phyloP scores from a whole-genome alignment of 78 protist species.

The Polysphondylium violaceum region DNA sequence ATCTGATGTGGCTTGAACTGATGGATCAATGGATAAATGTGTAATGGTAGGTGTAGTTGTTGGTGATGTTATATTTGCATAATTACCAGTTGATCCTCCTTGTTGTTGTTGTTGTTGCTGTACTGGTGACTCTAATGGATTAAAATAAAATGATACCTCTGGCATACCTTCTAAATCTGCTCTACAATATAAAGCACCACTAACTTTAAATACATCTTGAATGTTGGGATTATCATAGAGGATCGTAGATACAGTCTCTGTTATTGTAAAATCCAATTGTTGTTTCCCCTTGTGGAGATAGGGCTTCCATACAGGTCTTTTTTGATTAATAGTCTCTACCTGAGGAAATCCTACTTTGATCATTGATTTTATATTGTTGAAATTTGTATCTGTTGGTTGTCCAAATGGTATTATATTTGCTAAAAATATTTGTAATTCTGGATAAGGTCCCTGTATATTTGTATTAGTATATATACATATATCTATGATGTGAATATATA shows the following conservation, averaged over 20 bases:
- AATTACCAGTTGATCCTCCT: neutral
- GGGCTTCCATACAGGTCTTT: conserved; percentile 74
- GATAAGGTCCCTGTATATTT: conserved; percentile 63
- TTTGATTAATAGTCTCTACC: conserved; percentile 7
- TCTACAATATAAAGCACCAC: conserved; percentile 35
- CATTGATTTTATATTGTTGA: conserved; percentile 47
- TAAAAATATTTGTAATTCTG: conserved; percentile 68
- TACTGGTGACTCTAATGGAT: neutral
- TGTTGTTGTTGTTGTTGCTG: neutral
- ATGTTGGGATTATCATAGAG: conserved; percentile 65
- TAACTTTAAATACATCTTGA: conserved; percentile 24
- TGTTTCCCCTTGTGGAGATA: conserved; percentile 68
- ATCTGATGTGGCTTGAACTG: conserved; percentile 72
- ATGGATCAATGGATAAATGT: conserved; percentile 52
- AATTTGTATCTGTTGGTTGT: conserved; percentile 74
- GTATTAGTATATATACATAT: neutral
- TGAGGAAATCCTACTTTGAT: conserved; percentile 57
- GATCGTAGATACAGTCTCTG: conserved; percentile 39
- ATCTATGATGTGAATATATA: neutral
- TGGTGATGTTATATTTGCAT: neutral
- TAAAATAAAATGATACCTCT: conserved; percentile 60
- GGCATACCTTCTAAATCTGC: conserved; percentile 80
- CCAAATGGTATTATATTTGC: conserved; percentile 79
- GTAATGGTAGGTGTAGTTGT: conserved; percentile 11
- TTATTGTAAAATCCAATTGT: conserved; percentile 46